These are phyloP conservation scores for Lecanicillium sp. DNA, from an alignment of 2,329 filamentous ascomycete genomes.

Conservation along the genomic window DNA sequence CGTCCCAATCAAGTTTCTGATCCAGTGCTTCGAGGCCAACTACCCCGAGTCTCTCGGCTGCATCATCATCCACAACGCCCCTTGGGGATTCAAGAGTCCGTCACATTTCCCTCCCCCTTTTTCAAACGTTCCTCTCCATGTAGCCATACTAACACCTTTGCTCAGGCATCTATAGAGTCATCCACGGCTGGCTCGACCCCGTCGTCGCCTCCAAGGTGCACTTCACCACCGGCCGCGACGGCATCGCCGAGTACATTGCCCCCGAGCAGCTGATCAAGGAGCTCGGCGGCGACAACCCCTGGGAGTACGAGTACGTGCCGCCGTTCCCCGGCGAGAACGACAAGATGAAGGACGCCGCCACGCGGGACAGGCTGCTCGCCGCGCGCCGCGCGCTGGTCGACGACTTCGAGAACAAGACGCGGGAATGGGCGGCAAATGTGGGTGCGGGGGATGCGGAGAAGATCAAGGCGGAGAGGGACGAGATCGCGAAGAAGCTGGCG, in stretches of 20 bases:
- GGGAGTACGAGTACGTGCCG: slow-evolving; percentile 71
- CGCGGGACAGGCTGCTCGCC: slow-evolving; percentile 53
- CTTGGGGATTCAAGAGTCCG: slow-evolving; percentile 81
- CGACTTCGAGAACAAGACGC: slow-evolving; percentile 65
- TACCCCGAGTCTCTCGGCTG: slow-evolving; percentile 82
- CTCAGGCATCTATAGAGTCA: slow-evolving; percentile 76
- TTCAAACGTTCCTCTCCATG: no score
- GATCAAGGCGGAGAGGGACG: slow-evolving; percentile 48
- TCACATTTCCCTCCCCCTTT: slow-evolving; percentile 15
- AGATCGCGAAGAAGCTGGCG: slow-evolving; percentile 53
- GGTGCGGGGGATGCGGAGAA: slow-evolving; percentile 34
- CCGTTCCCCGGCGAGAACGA: slow-evolving; percentile 66
- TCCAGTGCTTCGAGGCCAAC: slow-evolving; percentile 92
- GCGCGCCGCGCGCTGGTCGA: slow-evolving; percentile 57
- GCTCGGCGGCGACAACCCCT: slow-evolving; percentile 76
- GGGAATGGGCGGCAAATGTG: slow-evolving; percentile 56
- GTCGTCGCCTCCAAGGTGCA: slow-evolving; percentile 87
- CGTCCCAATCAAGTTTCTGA: slow-evolving; percentile 88
- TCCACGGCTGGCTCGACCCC: slow-evolving; percentile 85
- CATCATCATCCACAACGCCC: slow-evolving; percentile 82
- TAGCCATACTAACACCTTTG: background rate
- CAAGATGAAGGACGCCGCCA: slow-evolving; percentile 54
- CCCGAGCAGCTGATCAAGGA: slow-evolving; percentile 64
- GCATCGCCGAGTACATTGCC: slow-evolving; percentile 67
- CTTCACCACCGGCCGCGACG: slow-evolving; percentile 71